Evolutionary conservation across 129 eudicot species (phyloP), one percentile per base, ranked within the genome.

Genomic region (Arctium minus): DNA sequence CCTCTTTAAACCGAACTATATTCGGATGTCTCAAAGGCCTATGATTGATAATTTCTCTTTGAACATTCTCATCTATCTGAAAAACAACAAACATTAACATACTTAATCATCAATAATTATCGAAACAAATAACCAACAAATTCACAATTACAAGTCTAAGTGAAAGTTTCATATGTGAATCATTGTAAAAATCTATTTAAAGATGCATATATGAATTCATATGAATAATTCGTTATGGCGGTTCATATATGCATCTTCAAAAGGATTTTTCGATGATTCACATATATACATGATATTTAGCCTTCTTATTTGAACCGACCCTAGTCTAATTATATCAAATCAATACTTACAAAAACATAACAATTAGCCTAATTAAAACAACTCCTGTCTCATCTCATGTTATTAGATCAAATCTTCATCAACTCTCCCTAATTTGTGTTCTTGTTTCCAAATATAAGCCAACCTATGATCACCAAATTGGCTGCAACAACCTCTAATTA

Each of bases 11-110:
- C 80, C 88, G 84, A 35, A 90, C 91, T 17, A 90, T 90, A 81
- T 90, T 90, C 36, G 94, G 91, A 84, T 90, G 94, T 76, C 91
- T 79, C 67, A 90, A 74, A 83, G 91, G 86, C 80, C 91, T 86
- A 17, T 90, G 94, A 86, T 90, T 90, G 46, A 90, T 88, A 70
- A 90, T 90, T 74, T 90, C 94, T 76, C 94, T 86, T 86, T 90
- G 94, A 74, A 90, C 94, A 81, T 90, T 90, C 78, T 88, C 94
- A 84, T 88, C 94, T 75, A 90, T 90, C 94, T 90, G 91, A 40
- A n/a, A 60, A 73, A 65, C 83, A 86, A 88, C 44, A 88, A 38
- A 12, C 12, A 75, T 56, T 48, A 60, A 30, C 42, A 62, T 10
- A 18, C 12, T 48, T 1, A 42, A 42, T 42, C 8, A 35, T 1